phyloP scores from a whole-genome alignment of 371 early-diverging fungal species.

The Cokeromyces recurvatus region DNA sequence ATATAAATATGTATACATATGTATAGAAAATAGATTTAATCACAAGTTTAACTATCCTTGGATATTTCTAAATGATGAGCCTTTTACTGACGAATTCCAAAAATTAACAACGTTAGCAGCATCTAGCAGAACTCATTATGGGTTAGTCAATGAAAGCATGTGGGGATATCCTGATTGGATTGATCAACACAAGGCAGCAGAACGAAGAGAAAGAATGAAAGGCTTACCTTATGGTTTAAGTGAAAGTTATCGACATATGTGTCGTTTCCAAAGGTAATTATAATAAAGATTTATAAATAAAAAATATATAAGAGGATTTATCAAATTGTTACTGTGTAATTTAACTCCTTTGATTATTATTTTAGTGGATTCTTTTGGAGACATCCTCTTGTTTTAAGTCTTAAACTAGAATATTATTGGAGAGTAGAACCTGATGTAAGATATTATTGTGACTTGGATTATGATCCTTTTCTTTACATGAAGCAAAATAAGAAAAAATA shows the following conservation, averaged over 20 bases:
- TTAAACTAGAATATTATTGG: slow-evolving; percentile 79
- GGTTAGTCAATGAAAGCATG: slow-evolving; percentile 49
- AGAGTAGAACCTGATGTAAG: slow-evolving; percentile 81
- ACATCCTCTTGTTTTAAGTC: slow-evolving; percentile 63
- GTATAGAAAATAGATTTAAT: slow-evolving; percentile 81
- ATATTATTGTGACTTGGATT: slow-evolving; percentile 72
- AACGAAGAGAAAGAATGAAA: slow-evolving; percentile 50
- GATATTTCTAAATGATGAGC: slow-evolving; percentile 71
- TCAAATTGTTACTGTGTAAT: neutral
- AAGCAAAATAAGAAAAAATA: slow-evolving; percentile 71
- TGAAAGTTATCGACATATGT: slow-evolving; percentile 94
- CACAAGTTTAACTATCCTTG: slow-evolving; percentile 77
- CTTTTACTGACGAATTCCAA: slow-evolving; percentile 62
- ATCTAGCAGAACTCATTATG: slow-evolving; percentile 49
- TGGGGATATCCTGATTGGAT: slow-evolving; percentile 88
- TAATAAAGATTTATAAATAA: neutral
- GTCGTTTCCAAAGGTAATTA: slow-evolving; percentile 58
- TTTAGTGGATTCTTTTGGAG: slow-evolving; percentile 75
- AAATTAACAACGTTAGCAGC: slow-evolving; percentile 35
- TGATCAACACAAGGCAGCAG: slow-evolving; percentile 57
- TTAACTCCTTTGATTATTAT: neutral
- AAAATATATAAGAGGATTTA: neutral
- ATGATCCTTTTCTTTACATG: slow-evolving; percentile 83
- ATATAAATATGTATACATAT: too few relatives aligned
- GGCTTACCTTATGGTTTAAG: slow-evolving; percentile 81